Evolutionary conservation across 2,329 filamentous ascomycete species (phyloP).

Genomic region (Aspergillus terreus): DNA sequence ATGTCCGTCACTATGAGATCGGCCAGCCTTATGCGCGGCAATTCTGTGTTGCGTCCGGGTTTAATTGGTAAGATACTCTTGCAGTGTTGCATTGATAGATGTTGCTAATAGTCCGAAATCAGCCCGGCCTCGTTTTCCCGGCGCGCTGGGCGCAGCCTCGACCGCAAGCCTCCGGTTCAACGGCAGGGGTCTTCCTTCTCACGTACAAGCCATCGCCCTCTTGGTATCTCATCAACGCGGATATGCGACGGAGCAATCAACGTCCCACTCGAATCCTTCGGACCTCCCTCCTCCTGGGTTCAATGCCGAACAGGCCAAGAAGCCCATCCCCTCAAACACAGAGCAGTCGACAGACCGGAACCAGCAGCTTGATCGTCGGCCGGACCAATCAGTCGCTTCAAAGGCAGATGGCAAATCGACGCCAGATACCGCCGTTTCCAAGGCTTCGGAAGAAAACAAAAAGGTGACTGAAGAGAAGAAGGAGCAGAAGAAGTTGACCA

Average conservation of each 20-base stretch:
- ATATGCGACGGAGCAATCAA: constrained; percentile 57
- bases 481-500: constrained; percentile 78
- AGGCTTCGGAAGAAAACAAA: constrained; percentile 51
- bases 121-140: constrained; percentile 32
- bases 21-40: constrained; percentile 35
- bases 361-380: constrained; percentile 3
- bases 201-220: constrained; percentile 56
- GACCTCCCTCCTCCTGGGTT: constrained; percentile 78
- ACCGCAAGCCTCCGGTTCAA: constrained; percentile 31
- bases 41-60: constrained; percentile 27
- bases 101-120: constrained; percentile 6
- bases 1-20: constrained; percentile 40
- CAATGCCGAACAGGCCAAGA: constrained; percentile 85
- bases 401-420: constrained; percentile 41
- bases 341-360: constrained; percentile 30
- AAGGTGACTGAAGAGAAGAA: constrained; percentile 62
- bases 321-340: constrained; percentile 64
- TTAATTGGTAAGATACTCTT: constrained; percentile 23
- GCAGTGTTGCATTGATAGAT: not conserved
- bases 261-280: constrained; percentile 45
- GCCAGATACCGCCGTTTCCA: constrained; percentile 62
- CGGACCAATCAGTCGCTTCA: constrained; percentile 35
- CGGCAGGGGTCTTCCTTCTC: constrained; percentile 43
- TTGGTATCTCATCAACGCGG: constrained; percentile 49
- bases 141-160: constrained; percentile 28